A percentile compares a stretch with the other conserved stretches of the same genome.
phyloP scores from a whole-genome alignment of 768 basidiomycete genomes.

The Agaricus blazei region DNA sequence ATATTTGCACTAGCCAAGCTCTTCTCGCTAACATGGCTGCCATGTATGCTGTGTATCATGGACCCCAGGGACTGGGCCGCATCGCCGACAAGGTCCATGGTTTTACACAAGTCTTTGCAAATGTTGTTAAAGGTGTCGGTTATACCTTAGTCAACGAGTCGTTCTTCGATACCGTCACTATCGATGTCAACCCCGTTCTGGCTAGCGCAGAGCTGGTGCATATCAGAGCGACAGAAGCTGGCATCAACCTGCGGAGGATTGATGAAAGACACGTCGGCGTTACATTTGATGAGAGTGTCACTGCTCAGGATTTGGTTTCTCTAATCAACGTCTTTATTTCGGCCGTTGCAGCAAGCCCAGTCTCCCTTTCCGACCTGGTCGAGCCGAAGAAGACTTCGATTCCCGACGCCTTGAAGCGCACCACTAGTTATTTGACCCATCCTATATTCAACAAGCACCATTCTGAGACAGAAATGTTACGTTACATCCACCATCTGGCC shows the following conservation, averaged over 20 bases:
- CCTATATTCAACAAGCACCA: conserved; percentile 96
- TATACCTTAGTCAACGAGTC: conserved; percentile 64
- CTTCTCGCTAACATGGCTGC: conserved; percentile 99
- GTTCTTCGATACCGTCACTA: conserved; percentile 90
- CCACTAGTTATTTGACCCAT: conserved; percentile 73
- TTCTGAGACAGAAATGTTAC: conserved; percentile 98
- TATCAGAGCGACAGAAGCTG: conserved; percentile 49
- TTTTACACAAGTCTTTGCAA: conserved; percentile 73
- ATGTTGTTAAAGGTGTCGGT: conserved; percentile 64
- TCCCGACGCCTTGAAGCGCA: conserved; percentile 52
- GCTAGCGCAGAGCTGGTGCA: conserved; percentile 63
- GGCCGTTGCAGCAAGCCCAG: conserved; percentile 46
- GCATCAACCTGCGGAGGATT: conserved; percentile 82
- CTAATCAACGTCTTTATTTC: conserved; percentile 80
- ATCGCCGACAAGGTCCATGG: conserved; percentile 92
- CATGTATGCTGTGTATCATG: conserved; percentile 98
- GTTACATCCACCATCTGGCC: conserved; percentile 91
- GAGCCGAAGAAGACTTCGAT: conserved; percentile 41
- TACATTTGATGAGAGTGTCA: conserved; percentile 89
- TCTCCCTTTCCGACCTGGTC: conserved; percentile 44
- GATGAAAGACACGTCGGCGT: conserved; percentile 76
- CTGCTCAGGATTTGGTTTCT: conserved; percentile 64
- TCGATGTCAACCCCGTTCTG: conserved; percentile 62
- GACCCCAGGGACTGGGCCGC: conserved; percentile 74
- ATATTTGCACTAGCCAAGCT: conserved; percentile 97